phyloP scores from a whole-genome alignment of 805 yeast genomes.

The Phaffomyces thermotolerans region DNA sequence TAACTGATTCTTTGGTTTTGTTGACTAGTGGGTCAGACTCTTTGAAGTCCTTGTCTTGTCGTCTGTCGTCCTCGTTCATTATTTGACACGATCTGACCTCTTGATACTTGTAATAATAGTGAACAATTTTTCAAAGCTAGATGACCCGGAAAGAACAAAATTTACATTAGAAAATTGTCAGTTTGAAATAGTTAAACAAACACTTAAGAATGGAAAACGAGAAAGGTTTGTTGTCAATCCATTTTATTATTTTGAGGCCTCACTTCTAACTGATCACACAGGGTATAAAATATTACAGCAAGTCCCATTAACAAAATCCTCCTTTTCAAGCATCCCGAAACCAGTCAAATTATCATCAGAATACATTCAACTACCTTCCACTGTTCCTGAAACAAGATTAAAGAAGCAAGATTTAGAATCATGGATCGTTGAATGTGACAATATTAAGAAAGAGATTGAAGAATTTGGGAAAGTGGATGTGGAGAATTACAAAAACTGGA shows the following conservation, averaged over 20 bases:
- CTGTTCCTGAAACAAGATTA: constrained; percentile 27
- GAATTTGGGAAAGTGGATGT: constrained; percentile 21
- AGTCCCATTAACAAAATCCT: constrained; percentile 50
- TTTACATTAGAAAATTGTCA: background rate
- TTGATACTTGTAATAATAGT: background rate
- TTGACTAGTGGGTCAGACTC: constrained; percentile 19
- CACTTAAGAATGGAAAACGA: constrained; percentile 7
- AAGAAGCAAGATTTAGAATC: constrained; percentile 24
- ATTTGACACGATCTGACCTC: background rate
- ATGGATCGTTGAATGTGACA: constrained; percentile 27
- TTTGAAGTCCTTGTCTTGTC: constrained; percentile 15
- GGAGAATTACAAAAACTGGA: constrained; percentile 28
- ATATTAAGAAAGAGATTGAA: constrained; percentile 22
- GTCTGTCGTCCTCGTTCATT: constrained; percentile 10
- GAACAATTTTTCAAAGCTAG: background rate
- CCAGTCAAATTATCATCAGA: constrained; percentile 46
- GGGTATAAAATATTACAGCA: constrained; percentile 46
- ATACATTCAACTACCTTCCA: constrained; percentile 32
- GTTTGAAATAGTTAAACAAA: background rate
- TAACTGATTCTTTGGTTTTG: constrained; percentile 36
- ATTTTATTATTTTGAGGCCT: background rate
- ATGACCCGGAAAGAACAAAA: too few species aligned
- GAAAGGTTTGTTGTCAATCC: constrained; percentile 1
- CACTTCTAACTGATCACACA: background rate
- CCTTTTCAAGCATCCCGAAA: constrained; percentile 44